Conservation (phyloP, 176 grass and related monocot species). For the Microstegium vimineum region DNA sequence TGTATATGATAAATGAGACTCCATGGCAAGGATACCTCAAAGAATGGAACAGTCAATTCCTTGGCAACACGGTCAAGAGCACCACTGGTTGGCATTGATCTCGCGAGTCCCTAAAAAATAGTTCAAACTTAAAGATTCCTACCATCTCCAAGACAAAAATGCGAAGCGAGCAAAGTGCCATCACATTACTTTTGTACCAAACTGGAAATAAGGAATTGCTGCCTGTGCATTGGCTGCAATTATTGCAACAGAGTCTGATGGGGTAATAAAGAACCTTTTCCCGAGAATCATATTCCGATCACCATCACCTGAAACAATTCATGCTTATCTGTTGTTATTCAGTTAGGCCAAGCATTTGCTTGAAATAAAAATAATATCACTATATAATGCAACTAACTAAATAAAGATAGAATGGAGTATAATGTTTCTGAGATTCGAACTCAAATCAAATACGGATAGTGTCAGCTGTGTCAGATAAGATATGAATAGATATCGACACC, state of each 20-base stretch:
- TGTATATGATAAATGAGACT: background rate
- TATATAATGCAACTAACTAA: conserved; percentile 2
- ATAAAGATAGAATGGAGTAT: conserved; percentile 2
- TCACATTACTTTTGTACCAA: conserved; percentile 65
- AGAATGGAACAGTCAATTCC: conserved; percentile 81
- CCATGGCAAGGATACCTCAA: conserved; percentile 56
- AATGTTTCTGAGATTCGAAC: too few species aligned
- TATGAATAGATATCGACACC: too few species aligned
- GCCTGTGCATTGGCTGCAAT: conserved; percentile 83
- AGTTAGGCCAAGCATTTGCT: background rate
- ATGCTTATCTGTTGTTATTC: background rate
- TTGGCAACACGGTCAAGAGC: conserved; percentile 78
- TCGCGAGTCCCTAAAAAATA: conserved; percentile 72
- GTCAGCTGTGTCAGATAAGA: too few species aligned
- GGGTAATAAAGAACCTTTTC: conserved; percentile 83
- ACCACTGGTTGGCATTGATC: conserved; percentile 96
- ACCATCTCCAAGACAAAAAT: background rate
- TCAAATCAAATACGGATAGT: too few species aligned
- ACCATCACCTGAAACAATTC: conserved; percentile 61
- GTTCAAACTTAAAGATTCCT: conserved; percentile 9
- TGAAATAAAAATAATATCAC: background rate
- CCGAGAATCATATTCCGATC: conserved; percentile 96
- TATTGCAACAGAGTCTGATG: conserved; percentile 95
- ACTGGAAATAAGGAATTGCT: conserved; percentile 86
- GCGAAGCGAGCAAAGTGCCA: background rate